Evolutionary conservation across 2,329 filamentous ascomycete species (phyloP), one percentile per base, ranked within the genome.

Genomic region (Fusarium floridanum): DNA sequence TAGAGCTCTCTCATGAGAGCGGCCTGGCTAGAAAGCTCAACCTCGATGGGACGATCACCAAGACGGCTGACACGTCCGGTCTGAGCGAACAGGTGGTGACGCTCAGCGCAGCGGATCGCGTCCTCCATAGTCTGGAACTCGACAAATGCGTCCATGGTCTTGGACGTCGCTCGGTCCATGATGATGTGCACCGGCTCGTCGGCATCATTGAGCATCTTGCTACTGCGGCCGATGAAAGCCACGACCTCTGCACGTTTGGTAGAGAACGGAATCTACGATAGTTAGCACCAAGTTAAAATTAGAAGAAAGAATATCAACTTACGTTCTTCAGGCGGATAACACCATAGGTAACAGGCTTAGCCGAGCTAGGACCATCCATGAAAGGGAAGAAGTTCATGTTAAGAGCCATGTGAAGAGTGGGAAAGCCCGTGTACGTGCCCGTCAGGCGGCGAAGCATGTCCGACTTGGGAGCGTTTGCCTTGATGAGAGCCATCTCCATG

Each of bases 1-100:
- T 92, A 93, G 20, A 93, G 80, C n/a, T 89, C 87, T 72, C 83
- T 84, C 90, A 92, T 91, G 17, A 93, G 83, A 7, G 82, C 82
- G 0, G 83, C 84, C 76, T 91, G 89, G 72, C 86, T 88, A 0
- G 90, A 89, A 2, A 92, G 78, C 71, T 88, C 85, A 10, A 92
- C 81, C 2, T 90, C 87, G 27, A 92, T 86, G 17, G 86, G 84
- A 2, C 91, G 89, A 56, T 88, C 86, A 0, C 90, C 90, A 6
- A 93, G 83, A 32, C 88, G 88, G 53, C 83, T 82, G 27, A 83
- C 79, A 5, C 88, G 85, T 5, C 85, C 85, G 22, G 78, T 79
- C 16, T 79, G 73, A 6, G 78, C 71, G 56, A 85, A 84, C 14
- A 80, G 76, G 29, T 86, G 83, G 66, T 88, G 86, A 37, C 85